phyloP scores from a whole-genome alignment of 805 yeast genomes.

The Pichia nakasei region DNA sequence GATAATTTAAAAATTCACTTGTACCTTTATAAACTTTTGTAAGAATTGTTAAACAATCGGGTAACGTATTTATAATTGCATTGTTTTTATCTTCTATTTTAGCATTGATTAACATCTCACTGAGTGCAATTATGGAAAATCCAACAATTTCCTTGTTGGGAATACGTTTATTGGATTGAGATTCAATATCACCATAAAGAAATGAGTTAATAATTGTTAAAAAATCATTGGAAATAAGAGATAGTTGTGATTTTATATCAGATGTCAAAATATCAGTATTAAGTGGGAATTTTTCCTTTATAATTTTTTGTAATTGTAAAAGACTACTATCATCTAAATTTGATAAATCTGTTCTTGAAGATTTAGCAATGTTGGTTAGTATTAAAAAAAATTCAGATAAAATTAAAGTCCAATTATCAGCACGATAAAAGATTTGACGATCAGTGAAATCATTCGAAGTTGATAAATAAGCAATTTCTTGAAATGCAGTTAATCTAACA shows the following conservation, averaged over 20 bases:
- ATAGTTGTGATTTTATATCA: background rate
- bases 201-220: background rate
- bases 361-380: constrained; percentile 32
- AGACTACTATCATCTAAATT: background rate
- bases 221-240: background rate
- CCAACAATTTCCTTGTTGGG: constrained; percentile 52
- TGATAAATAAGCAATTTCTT: constrained; percentile 61
- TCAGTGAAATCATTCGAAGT: constrained; percentile 38
- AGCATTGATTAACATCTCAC: constrained; percentile 51
- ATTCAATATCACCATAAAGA: constrained; percentile 12
- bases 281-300: background rate
- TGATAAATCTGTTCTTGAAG: constrained; percentile 20
- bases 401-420: constrained; percentile 45
- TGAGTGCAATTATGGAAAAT: constrained; percentile 52
- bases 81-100: constrained; percentile 55
- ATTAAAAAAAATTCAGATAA: constrained; percentile 52
- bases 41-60: constrained; percentile 49
- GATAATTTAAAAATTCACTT: constrained; percentile 36
- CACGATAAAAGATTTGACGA: constrained; percentile 45
- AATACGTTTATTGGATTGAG: constrained; percentile 54
- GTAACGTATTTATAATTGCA: constrained; percentile 43
- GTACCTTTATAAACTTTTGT: constrained; percentile 52
- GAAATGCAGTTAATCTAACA: constrained; percentile 60
- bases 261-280: background rate
- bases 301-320: background rate